A percentile compares a stretch with the other conserved stretches of the same genome.
These are phyloP conservation scores for Goffeauzyma gilvescens DNA, from an alignment of 768 basidiomycete species.

Conservation along the genomic window DNA sequence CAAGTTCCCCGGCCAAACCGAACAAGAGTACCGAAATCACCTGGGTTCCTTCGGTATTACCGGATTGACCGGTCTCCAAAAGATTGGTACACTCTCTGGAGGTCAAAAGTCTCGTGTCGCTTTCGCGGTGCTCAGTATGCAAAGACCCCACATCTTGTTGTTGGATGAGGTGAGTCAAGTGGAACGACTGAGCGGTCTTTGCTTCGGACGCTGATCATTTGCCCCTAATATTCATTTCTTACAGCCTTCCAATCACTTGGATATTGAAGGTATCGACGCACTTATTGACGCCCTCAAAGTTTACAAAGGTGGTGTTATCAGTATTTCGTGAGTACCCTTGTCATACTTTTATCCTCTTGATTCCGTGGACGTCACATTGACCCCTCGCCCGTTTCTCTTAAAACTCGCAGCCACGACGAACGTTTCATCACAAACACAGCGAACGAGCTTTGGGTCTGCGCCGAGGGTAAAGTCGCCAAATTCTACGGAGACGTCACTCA, in stretches of 20 bases:
- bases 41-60: slow-evolving; percentile 95
- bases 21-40: slow-evolving; percentile 90
- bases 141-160: slow-evolving; percentile 74
- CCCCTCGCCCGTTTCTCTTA: background rate
- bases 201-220: too few species aligned
- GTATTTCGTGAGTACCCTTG: slow-evolving; percentile 41
- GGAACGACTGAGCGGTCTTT: too few species aligned
- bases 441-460: slow-evolving; percentile 82
- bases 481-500: slow-evolving; percentile 77
- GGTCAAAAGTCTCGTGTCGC: slow-evolving; percentile 94
- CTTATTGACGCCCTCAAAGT: slow-evolving; percentile 53
- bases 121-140: slow-evolving; percentile 67
- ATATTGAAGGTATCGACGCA: slow-evolving; percentile 94
- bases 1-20: slow-evolving; percentile 79
- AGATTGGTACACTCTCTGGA: slow-evolving; percentile 78
- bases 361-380: background rate
- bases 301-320: slow-evolving; percentile 82
- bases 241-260: slow-evolving; percentile 82
- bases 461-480: slow-evolving; percentile 57
- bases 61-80: slow-evolving; percentile 69
- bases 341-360: background rate
- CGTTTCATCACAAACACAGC: slow-evolving; percentile 80
- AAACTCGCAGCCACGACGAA: slow-evolving; percentile 53
- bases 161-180: slow-evolving; percentile 62
- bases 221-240: slow-evolving; percentile 1